phyloP scores from a whole-genome alignment of 192 early-diverging fungal genomes.

The Paraglomus brasilianum region DNA sequence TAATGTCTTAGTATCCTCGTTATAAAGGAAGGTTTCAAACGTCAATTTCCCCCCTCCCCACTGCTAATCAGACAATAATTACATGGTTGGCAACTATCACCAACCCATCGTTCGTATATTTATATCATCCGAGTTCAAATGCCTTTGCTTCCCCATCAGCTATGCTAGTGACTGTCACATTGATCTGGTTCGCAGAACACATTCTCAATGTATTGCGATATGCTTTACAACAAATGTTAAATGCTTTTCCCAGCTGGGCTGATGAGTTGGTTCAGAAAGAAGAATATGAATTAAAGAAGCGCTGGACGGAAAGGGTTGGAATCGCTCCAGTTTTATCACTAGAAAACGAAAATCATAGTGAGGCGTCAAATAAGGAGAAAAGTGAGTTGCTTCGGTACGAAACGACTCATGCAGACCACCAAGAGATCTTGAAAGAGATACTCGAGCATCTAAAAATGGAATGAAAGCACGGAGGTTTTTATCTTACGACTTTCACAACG shows the following conservation, averaged over 20 bases:
- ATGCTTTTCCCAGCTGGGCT: conserved; percentile 33
- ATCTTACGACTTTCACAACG: no score
- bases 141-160: conserved; percentile 35
- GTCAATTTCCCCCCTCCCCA: no score
- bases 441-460: no score
- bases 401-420: no score
- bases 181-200: conserved; percentile 43
- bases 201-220: conserved; percentile 31
- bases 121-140: conserved; percentile 48
- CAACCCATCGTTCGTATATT: conserved; percentile 53
- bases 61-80: conserved; percentile 41
- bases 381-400: no score
- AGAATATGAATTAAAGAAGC: conserved; percentile 41
- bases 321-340: background rate
- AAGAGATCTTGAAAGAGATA: no score
- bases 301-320: conserved; percentile 31
- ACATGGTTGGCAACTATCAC: conserved; percentile 62
- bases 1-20: background rate
- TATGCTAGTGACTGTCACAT: conserved; percentile 21
- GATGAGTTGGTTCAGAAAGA: conserved; percentile 36
- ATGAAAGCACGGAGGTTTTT: no score
- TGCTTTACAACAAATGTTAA: conserved; percentile 28
- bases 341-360: no score
- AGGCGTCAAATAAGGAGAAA: no score
- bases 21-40: background rate